Evolutionary conservation across 169 alveolate species (phyloP).

Genomic region (Babesia microti): DNA sequence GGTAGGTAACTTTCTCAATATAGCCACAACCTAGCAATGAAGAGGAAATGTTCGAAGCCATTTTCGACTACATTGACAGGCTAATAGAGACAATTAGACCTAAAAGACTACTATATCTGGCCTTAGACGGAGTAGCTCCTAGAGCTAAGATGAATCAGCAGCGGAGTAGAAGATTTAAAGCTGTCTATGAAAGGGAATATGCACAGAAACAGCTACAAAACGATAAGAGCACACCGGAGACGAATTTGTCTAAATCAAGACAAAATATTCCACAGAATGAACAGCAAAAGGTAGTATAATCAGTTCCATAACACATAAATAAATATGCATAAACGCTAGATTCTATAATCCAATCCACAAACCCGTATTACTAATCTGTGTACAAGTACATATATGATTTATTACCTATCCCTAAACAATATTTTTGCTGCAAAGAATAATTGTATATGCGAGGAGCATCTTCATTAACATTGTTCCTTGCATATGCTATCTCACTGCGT

Average conservation of each 20-base stretch:
- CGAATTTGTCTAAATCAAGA: constrained; percentile 18
- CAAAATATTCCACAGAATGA: too few relatives aligned
- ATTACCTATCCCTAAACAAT: too few relatives aligned
- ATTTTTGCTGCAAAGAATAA: constrained; percentile 30
- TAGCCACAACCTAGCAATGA: constrained; percentile 70
- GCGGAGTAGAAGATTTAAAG: constrained; percentile 87
- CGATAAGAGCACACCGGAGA: constrained; percentile 42
- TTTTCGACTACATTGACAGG: constrained; percentile 83
- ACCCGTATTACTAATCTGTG: too few relatives aligned
- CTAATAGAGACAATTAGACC: constrained; percentile 88
- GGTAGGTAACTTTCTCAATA: constrained; percentile 5
- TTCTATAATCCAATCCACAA: too few relatives aligned
- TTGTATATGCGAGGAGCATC: constrained; percentile 63
- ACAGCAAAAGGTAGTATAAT: too few relatives aligned
- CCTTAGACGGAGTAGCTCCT: constrained; percentile 99
- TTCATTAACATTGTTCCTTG: too few relatives aligned
- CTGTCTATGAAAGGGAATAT: constrained; percentile 60
- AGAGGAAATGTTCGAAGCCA: constrained; percentile 83
- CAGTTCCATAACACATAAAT: too few relatives aligned
- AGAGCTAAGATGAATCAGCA: constrained; percentile 99
- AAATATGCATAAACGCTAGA: too few relatives aligned
- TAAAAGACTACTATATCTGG: constrained; percentile 82
- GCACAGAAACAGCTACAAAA: constrained; percentile 28
- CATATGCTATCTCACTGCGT: too few relatives aligned
- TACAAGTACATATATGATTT: too few relatives aligned